A percentile compares a stretch with the other conserved stretches of the same genome.
Conservation (phyloP, 495 filamentous ascomycete species). For the Cladorrhinum samala region DNA sequence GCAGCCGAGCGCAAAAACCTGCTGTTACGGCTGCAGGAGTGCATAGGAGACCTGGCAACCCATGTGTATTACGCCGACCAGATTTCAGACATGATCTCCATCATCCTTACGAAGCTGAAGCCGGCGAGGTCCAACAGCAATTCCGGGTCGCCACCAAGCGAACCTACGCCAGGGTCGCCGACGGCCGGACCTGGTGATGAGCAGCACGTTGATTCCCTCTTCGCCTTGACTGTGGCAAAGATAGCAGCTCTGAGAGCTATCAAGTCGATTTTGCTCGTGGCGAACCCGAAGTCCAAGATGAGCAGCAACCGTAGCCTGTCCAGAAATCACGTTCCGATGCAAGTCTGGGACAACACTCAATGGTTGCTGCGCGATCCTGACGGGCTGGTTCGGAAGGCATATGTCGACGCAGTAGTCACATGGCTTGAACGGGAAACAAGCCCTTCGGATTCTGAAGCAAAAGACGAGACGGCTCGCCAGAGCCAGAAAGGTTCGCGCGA, state of each 20-base stretch:
- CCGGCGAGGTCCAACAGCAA: constrained; percentile 44
- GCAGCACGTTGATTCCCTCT: constrained; percentile 52
- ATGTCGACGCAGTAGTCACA: constrained; percentile 70
- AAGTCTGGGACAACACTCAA: constrained; percentile 87
- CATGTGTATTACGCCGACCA: constrained; percentile 94
- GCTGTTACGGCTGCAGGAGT: constrained; percentile 61
- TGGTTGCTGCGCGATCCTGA: constrained; percentile 78
- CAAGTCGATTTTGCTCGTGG: constrained; percentile 71
- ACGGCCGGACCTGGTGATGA: constrained; percentile 29
- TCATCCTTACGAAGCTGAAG: constrained; percentile 69
- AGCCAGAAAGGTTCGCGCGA: constrained; percentile 31
- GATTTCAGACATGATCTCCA: constrained; percentile 81
- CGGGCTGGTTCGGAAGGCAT: constrained; percentile 69
- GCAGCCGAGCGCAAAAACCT: constrained; percentile 45
- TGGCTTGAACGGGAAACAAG: constrained; percentile 80
- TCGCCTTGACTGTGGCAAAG: constrained; percentile 67
- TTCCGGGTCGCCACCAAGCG: constrained; percentile 33
- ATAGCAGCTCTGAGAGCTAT: constrained; percentile 72
- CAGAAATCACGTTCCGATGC: constrained; percentile 65
- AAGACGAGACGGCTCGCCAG: constrained; percentile 47
- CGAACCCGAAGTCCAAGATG: constrained; percentile 58
- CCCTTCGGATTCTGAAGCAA: constrained; percentile 54
- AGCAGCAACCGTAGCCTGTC: constrained; percentile 56
- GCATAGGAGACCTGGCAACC: constrained; percentile 79
- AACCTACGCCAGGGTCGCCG: constrained; percentile 22